Base-by-base conservation (phyloP, 1,284 basidiomycete genomes). In the Leccinum pachyderme region DNA sequence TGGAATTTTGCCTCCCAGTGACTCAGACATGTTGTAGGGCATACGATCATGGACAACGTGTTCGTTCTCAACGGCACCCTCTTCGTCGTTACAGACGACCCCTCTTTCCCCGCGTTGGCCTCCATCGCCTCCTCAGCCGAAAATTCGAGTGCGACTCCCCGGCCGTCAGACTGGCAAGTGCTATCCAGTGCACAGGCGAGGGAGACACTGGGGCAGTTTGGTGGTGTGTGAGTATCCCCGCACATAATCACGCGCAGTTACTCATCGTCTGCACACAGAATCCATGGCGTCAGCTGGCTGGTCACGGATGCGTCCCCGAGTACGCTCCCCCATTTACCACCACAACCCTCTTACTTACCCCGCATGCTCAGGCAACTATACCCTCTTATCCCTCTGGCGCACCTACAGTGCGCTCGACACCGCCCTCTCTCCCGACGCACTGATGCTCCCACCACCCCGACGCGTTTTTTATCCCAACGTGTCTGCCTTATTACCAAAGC, bases 1-100 rank as follows among this genome's bases (percentile, higher is more conserved):
- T 44, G 66, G 4, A 31, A 2, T 9, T 62, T 12, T 39, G n/a
- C 46, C 25, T 46, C 44, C 35, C 8, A 28, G 41, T 28, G 11
- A 8, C 49, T 61, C 48, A 57, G 33, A 52, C 11, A 55, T 43
- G 54, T 33, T 44, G 35, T 64, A 91, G 91, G 92, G 2, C 91
- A 86, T 74, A 92, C 89, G 2, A 81, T 93, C 43, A 75, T 94
- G 52, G 89, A 93, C 61, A 86, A 89, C 57, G 77, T 92, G 25
- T 82, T 88, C 59, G 69, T 89, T 27, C 78, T 78, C 60, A 84
- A 87, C 61, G 85, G 86, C 11, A 81, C 80, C 6, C 75, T 92
- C 52, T 91, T 84, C 68, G 70, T 93, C 55, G 82, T 90, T 25
- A 78, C 81, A 4, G 81, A 89, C 61, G 73, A 81, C 52, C 74